Evolutionary conservation across 2,329 filamentous ascomycete genomes (phyloP), one percentile per base, ranked within the genome.

Genomic region (Alternaria rosae): DNA sequence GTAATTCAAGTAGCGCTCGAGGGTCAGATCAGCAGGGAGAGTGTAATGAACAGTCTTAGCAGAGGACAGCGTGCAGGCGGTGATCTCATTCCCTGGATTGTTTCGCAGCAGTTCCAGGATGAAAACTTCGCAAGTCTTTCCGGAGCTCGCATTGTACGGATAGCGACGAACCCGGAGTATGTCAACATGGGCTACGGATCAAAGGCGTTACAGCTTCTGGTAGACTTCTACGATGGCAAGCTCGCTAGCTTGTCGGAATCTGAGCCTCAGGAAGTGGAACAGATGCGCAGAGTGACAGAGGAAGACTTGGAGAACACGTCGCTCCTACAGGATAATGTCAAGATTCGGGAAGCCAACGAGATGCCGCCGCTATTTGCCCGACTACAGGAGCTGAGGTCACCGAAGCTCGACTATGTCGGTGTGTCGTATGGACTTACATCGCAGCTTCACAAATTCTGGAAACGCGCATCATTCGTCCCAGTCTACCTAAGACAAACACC

Each of bases 71-170:
- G 95, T 70, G 93, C 94, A 2, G 89, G 92, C 41, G 95, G 95
- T 72, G 95, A 99, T 79, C 83, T 99, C 56, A 99, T 99, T 59
- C 95, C 95, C 1, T 99, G 95, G 95, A 87, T 98, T 30, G 92
- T 99, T 65, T 97, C 93, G 77, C 94, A 98, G 77, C 95, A 99
- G 77, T 99, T 97, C 83, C 95, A 98, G 76, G 95, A 99, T 72
- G 93, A 97, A 68, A 93, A 97, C 68, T 99, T 99, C 77, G 95
- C 94, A 12, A 90, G 92, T 42, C 85, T 99, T 1, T 98, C 94
- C 13, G 96, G 95, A 58, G 95, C 94, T 32, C 89, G 95, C 64
- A 84, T 99, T 48, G 94, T 99, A 15, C 89, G 95, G 51, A 98
- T 99, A 73, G 95, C 96, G 20, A 97, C 95, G 1, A 97, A 97